Base-by-base conservation (phyloP, 1,284 basidiomycete species). In the Papiliotrema terrestris region DNA sequence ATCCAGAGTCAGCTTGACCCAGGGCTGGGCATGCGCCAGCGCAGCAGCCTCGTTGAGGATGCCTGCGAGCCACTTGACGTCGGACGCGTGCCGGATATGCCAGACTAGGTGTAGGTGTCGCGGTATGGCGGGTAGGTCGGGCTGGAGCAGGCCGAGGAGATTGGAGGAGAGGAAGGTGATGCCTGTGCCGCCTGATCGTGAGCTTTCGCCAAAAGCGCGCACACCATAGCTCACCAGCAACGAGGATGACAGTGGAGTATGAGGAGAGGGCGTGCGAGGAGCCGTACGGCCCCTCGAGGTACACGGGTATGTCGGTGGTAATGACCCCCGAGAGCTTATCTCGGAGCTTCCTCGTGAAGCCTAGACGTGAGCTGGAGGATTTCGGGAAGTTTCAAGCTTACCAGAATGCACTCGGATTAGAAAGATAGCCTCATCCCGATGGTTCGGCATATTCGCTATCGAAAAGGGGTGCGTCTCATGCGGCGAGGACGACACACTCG, bases 391-490 rank as follows among this genome's bases (percentile, higher is more conserved):
- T 15, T 13, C 23, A 47, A 49, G 56, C 65, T 54, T 52, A 66
- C 71, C 73, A 20, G 66, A 65, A 53, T 73, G 71, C 0, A 69
- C 69, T 6, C 69, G 65, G 38, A 76, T 61, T 38, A 77, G 54
- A 46, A 76, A 73, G 2, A 63, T 49, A 1, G 65, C 67, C 2
- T 69, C 62, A 39, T 62, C 60, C 8, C 51, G 49, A 37, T 66
- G 45, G 8, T 52, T 56, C 0, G 70, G 68, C 3, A 73, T 58
- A 43, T 71, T 74, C 38, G 69, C 64, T 19, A 74, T 67, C 0
- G 71, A 74, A 59, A 78, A 76, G 0, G 75, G 76, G 52, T 78
- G 76, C 0, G 68, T 61, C 52, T 76, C 74, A 49, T 72, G 65
- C 0, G 67, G 66, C 5, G 65, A 54, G 2, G 42, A 54, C 8